phyloP scores from a whole-genome alignment of 768 basidiomycete species.

The Panellus pusillus region DNA sequence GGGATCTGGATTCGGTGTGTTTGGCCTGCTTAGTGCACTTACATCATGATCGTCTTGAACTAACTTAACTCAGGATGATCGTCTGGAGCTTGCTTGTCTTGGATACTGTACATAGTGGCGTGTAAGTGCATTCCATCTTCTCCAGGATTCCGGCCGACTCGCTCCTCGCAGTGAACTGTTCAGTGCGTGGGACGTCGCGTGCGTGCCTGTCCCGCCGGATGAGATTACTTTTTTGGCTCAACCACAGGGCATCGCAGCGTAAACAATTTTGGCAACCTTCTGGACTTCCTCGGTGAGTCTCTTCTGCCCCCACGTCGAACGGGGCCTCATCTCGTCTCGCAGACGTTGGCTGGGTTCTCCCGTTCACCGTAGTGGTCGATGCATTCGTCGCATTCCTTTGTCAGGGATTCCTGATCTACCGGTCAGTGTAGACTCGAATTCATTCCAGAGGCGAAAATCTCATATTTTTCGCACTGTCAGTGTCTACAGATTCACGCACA shows the following conservation, averaged over 20 bases:
- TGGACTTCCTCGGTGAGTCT: slow-evolving; percentile 32
- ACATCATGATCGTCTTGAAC: neutral
- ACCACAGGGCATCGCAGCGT: slow-evolving; percentile 28
- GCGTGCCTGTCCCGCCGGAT: no score
- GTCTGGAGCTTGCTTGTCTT: slow-evolving; percentile 33
- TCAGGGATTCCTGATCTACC: slow-evolving; percentile 47
- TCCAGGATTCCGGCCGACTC: no score
- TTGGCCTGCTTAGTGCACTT: neutral
- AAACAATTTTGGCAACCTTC: slow-evolving; percentile 41
- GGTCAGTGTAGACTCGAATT: slow-evolving; percentile 29
- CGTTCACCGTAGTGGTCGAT: slow-evolving; percentile 48
- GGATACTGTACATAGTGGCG: slow-evolving; percentile 37
- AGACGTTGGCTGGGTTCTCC: slow-evolving; percentile 49
- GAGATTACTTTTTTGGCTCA: no score
- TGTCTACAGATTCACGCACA: no score
- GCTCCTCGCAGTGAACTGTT: no score
- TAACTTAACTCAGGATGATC: slow-evolving; percentile 6
- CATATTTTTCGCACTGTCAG: no score
- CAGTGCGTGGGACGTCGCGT: no score
- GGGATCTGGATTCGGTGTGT: neutral
- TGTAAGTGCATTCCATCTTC: slow-evolving; percentile 24
- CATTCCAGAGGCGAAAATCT: neutral
- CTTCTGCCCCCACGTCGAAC: neutral
- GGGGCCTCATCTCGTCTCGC: neutral
- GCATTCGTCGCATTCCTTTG: slow-evolving; percentile 49